Conservation (phyloP, 2,329 filamentous ascomycete genomes). For the Fusarium sp. region DNA sequence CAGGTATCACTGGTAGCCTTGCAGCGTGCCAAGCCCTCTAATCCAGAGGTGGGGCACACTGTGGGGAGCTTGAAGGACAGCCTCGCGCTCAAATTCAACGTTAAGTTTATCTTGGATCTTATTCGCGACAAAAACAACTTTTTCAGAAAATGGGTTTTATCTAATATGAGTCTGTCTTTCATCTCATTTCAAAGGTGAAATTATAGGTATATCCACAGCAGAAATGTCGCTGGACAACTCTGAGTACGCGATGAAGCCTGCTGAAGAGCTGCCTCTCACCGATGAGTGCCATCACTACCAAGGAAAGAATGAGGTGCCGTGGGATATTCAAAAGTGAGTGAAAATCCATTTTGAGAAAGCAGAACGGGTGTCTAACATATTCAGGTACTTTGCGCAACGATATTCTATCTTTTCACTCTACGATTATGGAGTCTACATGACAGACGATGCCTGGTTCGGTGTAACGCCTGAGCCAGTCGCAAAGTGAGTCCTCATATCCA, state of each 20-base stretch:
- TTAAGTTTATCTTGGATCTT: slow-evolving; percentile 11
- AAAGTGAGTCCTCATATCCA: slow-evolving; percentile 63
- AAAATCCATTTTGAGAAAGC: background rate
- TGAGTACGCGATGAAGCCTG: slow-evolving; percentile 54
- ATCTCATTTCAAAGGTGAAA: background rate
- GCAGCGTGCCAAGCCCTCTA: slow-evolving; percentile 45
- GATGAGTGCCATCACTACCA: slow-evolving; percentile 81
- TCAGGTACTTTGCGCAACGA: slow-evolving; percentile 89
- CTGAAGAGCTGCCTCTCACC: slow-evolving; percentile 64
- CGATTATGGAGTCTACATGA: slow-evolving; percentile 89
- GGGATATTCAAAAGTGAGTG: slow-evolving; percentile 83
- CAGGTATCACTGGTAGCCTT: slow-evolving; percentile 38
- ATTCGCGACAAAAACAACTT: background rate
- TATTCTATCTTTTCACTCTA: slow-evolving; percentile 89
- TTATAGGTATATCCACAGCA: slow-evolving; percentile 30
- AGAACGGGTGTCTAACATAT: background rate
- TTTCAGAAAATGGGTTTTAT: background rate
- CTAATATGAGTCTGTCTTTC: background rate
- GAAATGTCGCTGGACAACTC: slow-evolving; percentile 23
- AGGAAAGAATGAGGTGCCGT: slow-evolving; percentile 76
- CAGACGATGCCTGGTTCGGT: slow-evolving; percentile 95
- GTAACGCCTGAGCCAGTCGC: slow-evolving; percentile 95
- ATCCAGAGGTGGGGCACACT: slow-evolving; percentile 8
- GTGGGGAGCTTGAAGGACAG: slow-evolving; percentile 38
- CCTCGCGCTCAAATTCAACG: slow-evolving; percentile 44